Conservation (phyloP, 2,329 filamentous ascomycete species). For the Ascochyta clinopodiicola region DNA sequence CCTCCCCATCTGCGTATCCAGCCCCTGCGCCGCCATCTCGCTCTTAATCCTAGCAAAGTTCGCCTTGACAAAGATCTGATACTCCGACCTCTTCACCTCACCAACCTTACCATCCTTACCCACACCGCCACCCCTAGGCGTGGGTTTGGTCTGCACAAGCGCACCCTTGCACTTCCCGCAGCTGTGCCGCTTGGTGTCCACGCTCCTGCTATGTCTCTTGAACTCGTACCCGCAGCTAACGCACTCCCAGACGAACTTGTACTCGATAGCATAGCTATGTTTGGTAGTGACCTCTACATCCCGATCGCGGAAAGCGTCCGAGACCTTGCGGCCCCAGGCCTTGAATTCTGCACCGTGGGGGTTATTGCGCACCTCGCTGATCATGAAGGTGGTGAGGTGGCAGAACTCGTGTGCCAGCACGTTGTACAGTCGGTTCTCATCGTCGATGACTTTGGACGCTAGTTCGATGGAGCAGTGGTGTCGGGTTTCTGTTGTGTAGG, state of each 20-base stretch:
- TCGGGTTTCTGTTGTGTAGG: slow-evolving; percentile 43
- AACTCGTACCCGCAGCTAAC: slow-evolving; percentile 71
- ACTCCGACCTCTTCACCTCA: slow-evolving; percentile 52
- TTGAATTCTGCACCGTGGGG: slow-evolving; percentile 89
- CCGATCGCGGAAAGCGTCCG: slow-evolving; percentile 63
- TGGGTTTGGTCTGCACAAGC: slow-evolving; percentile 80
- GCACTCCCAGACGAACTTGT: slow-evolving; percentile 90
- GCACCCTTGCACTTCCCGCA: slow-evolving; percentile 76
- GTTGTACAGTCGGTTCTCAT: slow-evolving; percentile 77
- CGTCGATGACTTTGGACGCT: slow-evolving; percentile 84
- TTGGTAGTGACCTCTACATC: slow-evolving; percentile 84
- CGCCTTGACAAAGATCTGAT: slow-evolving; percentile 68
- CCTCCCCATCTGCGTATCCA: slow-evolving; percentile 60
- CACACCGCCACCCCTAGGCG: slow-evolving; percentile 60
- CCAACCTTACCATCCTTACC: slow-evolving; percentile 23
- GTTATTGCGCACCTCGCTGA: slow-evolving; percentile 74
- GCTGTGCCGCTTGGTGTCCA: slow-evolving; percentile 72
- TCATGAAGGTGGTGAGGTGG: slow-evolving; percentile 90
- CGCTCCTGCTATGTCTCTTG: slow-evolving; percentile 84
- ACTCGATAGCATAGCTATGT: slow-evolving; percentile 88
- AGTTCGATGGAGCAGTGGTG: slow-evolving; percentile 84
- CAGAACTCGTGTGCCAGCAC: slow-evolving; percentile 97
- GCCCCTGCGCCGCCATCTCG: slow-evolving; percentile 58
- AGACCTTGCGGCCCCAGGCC: slow-evolving; percentile 64
- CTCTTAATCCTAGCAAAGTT: slow-evolving; percentile 64